Base-by-base conservation (phyloP, 768 basidiomycete genomes). In the Amanita subjunquillea region DNA sequence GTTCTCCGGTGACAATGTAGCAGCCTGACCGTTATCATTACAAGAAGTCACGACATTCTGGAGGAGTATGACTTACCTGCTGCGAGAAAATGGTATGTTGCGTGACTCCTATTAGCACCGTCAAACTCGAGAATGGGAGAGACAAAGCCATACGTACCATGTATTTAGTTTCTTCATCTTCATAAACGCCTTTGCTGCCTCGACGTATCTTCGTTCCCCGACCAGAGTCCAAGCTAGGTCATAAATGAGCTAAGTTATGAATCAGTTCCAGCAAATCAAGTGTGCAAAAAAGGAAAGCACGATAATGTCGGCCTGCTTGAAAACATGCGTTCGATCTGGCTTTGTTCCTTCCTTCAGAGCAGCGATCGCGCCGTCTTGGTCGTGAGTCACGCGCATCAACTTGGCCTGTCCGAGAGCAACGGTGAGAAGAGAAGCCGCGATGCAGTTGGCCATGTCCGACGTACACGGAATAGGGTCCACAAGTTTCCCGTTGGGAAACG, bases 201-300 rank as follows among this genome's bases (percentile, higher is more conserved):
- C 85, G 56, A 75, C 67, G 51, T 89, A 87, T 53, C 75, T 70
- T 50, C 82, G 66, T 53, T 85, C 74, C 1, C 79, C 72, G 3
- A 90, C 71, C 1, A 86, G 64, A 13, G 80, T 82, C 87, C 88
- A 90, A 0, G 84, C 86, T 3, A 91, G 72, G 63, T 91, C 88
- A 56, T 87, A 90, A 12, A 78, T 71, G 6, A 90, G 72, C 83
- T 87, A 53, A 12, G n/a, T 25, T 17, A 37, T 4, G n/a, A 36
- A 53, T 34, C 7, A 57, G 29, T 43, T 6, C 58, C 12, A 41
- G 15, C 32, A 32, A 32, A 32, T 12, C 9, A 6, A 30, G 9
- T 9, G 25, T 12, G 32, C 6, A 42, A 2, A 51, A 38, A 17
- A 25, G 0, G 2, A 17, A 58, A 73, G 48, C 62, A 86, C 85